phyloP scores from a whole-genome alignment of 495 filamentous ascomycete species.

The Amorphotheca resinae region DNA sequence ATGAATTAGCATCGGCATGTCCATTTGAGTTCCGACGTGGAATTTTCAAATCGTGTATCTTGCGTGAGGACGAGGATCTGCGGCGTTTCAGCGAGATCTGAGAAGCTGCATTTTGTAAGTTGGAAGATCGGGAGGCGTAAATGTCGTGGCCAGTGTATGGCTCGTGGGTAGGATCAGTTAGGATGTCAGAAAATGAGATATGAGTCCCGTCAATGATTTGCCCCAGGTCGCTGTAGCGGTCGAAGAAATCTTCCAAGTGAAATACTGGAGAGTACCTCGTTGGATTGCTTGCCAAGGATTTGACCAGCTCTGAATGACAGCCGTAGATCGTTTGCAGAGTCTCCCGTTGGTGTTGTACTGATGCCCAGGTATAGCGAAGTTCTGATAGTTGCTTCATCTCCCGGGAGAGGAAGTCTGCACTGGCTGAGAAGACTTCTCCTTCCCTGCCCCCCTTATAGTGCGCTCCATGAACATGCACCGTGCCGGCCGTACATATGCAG shows the following conservation, averaged over 20 bases:
- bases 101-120: not conserved
- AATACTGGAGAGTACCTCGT: conserved; percentile 66
- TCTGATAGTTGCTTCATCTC: conserved; percentile 71
- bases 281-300: conserved; percentile 49
- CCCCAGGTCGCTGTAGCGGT: conserved; percentile 49
- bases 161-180: conserved; percentile 33
- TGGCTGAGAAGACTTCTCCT: conserved; percentile 52
- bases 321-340: conserved; percentile 60
- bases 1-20: not conserved
- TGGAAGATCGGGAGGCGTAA: conserved; percentile 25
- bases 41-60: conserved; percentile 8
- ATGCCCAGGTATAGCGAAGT: conserved; percentile 60
- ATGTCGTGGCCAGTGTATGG: conserved; percentile 32
- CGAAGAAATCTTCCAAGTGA: conserved; percentile 77
- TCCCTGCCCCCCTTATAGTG: conserved; percentile 49
- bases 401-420: conserved; percentile 57
- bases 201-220: conserved; percentile 39
- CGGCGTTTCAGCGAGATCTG: conserved; percentile 10
- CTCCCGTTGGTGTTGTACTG: conserved; percentile 66
- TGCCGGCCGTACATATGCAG: conserved; percentile 70
- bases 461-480: conserved; percentile 73
- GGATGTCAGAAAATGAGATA: conserved; percentile 29
- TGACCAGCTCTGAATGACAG: conserved; percentile 61
- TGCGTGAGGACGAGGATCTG: conserved; percentile 8
- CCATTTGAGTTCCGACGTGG: not conserved